These are phyloP conservation scores for Pascua sp. DNA, from an alignment of 1,284 basidiomycete species.

Conservation along the genomic window DNA sequence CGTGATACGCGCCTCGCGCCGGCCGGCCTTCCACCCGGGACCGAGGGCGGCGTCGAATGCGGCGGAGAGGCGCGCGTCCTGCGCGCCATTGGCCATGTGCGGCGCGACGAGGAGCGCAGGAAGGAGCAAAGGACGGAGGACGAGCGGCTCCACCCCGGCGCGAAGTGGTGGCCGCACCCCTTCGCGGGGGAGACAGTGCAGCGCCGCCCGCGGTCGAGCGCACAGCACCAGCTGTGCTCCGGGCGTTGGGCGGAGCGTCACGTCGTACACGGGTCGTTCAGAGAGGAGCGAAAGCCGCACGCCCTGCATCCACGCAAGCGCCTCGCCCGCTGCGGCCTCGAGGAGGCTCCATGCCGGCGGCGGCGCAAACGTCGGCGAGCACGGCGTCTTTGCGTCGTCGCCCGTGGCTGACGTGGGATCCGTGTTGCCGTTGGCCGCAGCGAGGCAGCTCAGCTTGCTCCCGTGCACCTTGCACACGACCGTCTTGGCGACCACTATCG, in stretches of 20 bases:
- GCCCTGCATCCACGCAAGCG: conserved; percentile 20
- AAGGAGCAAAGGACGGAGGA: conserved; percentile 22
- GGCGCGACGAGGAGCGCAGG: conserved; percentile 27
- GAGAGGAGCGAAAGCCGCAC: conserved; percentile 11
- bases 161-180: not conserved
- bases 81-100: conserved; percentile 8
- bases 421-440: not conserved
- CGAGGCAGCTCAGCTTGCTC: conserved; percentile 9
- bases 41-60: conserved; percentile 21
- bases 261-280: conserved; percentile 4
- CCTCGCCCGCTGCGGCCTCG: conserved; percentile 19
- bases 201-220: conserved; percentile 3
- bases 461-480: conserved; percentile 17
- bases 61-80: conserved; percentile 17
- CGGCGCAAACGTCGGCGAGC: conserved; percentile 9
- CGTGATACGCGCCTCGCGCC: conserved; percentile 17
- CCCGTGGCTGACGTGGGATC: too few relatives aligned
- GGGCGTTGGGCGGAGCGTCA: conserved; percentile 11
- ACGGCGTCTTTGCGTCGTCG: not conserved
- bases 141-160: conserved; percentile 6
- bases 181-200: not conserved
- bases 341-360: conserved; percentile 8
- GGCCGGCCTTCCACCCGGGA: conserved; percentile 22
- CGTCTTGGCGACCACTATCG: conserved; percentile 8
- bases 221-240: conserved; percentile 2